Base-by-base conservation (phyloP, 208 protist species). In the Phytomonas sp. region DNA sequence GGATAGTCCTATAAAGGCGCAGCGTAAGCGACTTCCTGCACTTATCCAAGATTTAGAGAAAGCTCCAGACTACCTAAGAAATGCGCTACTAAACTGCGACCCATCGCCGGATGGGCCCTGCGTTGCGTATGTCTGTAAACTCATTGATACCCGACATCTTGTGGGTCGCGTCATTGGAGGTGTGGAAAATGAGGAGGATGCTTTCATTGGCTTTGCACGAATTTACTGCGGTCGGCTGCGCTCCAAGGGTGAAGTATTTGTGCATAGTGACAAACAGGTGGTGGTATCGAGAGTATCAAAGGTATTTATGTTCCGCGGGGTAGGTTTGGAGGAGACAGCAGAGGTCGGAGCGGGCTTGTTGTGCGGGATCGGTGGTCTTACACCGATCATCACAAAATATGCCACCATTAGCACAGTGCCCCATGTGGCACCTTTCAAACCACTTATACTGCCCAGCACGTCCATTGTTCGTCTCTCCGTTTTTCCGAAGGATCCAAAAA, bases 381-480 rank as follows among this genome's bases (percentile, higher is more conserved):
- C 84, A 15, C 83, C 87, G 13, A 63, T 71, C 37, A 94, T 99
- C 60, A 88, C 92, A 33, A 99, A 99, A 77, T 92, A 93, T 53
- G 98, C 97, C 3, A 99, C 98, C 6, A 66, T 99, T 4, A 87
- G 82, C 23, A 87, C 76, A 2, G 75, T 75, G 31, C 74, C 81
- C 26, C 71, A 74, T 56, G 87, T 89, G 62, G 94, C 95, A 23
- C 79, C 92, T 13, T 93, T 99, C 66, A 70, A 67, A 9, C 82
- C 87, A 4, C 81, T 99, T 60, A 81, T 94, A 36, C 74, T 96
- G 60, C 88, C 85, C 26, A 96, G 91, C 73, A 96, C 87, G 23
- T 98, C 97, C 4, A 98, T 99, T 80, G 96, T 99, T 65, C 97
- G 96, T 13, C 94, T 98, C 36, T 98, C 97, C 23, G 78, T 99